These are phyloP conservation scores for Graphiopsis chlorocephala DNA, from an alignment of 2,329 filamentous ascomycete species.

Conservation along the genomic window DNA sequence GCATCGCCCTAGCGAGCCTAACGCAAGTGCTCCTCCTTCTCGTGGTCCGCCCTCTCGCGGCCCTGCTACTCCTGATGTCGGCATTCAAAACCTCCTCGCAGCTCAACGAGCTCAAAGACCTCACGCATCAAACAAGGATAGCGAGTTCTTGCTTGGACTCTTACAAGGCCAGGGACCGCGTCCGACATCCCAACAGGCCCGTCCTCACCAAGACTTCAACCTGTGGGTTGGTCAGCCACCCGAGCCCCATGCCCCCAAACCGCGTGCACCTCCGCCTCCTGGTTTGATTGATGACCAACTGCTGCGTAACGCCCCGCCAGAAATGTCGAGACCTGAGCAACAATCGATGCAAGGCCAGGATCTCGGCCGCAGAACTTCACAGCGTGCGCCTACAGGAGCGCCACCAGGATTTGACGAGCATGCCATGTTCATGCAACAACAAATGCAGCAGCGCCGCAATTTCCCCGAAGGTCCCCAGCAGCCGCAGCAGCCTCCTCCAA, in stretches of 20 bases:
- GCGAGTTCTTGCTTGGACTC: slow-evolving; percentile 81
- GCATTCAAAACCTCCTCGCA: slow-evolving; percentile 38
- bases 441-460: slow-evolving; percentile 27
- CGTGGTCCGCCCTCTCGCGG: slow-evolving; percentile 24
- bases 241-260: slow-evolving; percentile 39
- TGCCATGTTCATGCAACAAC: slow-evolving; percentile 25
- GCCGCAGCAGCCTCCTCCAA: slow-evolving; percentile 18
- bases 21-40: slow-evolving; percentile 11
- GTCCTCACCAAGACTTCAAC: slow-evolving; percentile 31
- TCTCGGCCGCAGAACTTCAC: slow-evolving; percentile 26
- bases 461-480: slow-evolving; percentile 27
- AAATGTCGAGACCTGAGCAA: slow-evolving; percentile 23
- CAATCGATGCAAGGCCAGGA: slow-evolving; percentile 20
- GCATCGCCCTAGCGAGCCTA: slow-evolving; percentile 1
- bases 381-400: slow-evolving; percentile 26
- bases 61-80: slow-evolving; percentile 32
- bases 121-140: slow-evolving; percentile 54
- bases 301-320: slow-evolving; percentile 27
- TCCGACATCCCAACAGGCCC: slow-evolving; percentile 34
- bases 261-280: slow-evolving; percentile 32
- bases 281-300: slow-evolving; percentile 37
- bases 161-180: slow-evolving; percentile 53
- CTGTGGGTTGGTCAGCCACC: slow-evolving; percentile 35
- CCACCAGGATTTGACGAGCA: slow-evolving; percentile 37
- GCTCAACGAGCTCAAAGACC: slow-evolving; percentile 40